Evolutionary conservation across 768 basidiomycete genomes (phyloP), one percentile per base, ranked within the genome.

Genomic region (Lentinula guzmanii): DNA sequence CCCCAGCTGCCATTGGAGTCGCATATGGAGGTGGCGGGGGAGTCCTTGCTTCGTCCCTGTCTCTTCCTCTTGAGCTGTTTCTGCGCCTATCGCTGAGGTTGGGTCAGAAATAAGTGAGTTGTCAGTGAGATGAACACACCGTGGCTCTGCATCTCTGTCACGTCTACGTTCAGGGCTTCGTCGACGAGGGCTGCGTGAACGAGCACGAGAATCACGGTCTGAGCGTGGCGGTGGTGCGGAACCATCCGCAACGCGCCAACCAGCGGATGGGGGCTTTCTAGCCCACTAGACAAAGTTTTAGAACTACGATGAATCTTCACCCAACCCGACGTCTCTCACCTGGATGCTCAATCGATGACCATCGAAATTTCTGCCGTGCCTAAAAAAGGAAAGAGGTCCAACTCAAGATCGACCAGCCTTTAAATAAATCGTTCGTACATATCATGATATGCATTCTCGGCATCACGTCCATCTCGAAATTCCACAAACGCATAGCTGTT

Each of bases 401-500:
- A 0, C 5, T n/a, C 2, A 15, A 21, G 52, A 41, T 21, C 8
- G 31, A 58, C 28, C 9, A 15, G n/a, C 7, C 4, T 5, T 58
- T 10, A 28, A 60, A 11, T 11, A 11, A 45, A 24, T 24, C 2
- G 42, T 75, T 28, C 87, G 63, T 71, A 91, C 90, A 92, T 91
- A 62, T 91, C 89, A 69, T 89, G 85, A 72, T 91, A 91, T 33
- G 90, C 90, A 65, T 90, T 89, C 68, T 91, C 90, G 18, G 90
- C 90, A 68, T 91, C 89, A 45, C 87, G 84, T 52, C 82, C 79
- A 68, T 83, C 84, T 70, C 88, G 86, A 69, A 91, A 93, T 72
- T 93, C 90, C 70, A 93, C 85, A 73, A 93, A 93, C 61, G 90
- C 91, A 73, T 91, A 93, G 77, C 91, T 91, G 79, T 78, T 78